Base-by-base conservation (phyloP, 2,329 filamentous ascomycete genomes). In the Colletotrichum simmondsii region DNA sequence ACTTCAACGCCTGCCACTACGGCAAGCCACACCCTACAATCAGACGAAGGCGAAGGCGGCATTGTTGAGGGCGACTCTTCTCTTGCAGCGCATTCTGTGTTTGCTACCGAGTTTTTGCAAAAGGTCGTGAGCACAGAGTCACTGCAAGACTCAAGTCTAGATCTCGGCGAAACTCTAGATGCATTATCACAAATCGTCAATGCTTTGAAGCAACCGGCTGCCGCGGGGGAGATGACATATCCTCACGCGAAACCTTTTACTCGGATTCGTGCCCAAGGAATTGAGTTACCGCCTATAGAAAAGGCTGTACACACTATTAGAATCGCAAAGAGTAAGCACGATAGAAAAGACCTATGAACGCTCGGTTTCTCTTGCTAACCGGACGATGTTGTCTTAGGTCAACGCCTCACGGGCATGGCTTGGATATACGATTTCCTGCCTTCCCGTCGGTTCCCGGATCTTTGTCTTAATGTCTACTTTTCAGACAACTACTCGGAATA, bases 1-100 rank as follows among this genome's bases (percentile, higher is more conserved):
- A 60, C 68, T 30, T 74, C 56, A 7, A 76, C 74, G 26, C 74
- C 61, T 65, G 71, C 70, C 16, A 59, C 76, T 60, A 14, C 69
- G 66, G 58, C 73, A 49, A 30, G 73, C 6, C 64, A 77, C 63
- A 7, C 65, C 46, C 19, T 64, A 0, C 70, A 58, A 54, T 19
- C 73, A 4, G 72, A 78, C n/a, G 60, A 76, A 24, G 74, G 77
- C 16, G 77, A 78, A 5, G 80, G 77, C 10, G 77, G 79, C 4
- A 77, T 83, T 0, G 77, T 87, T 4, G 85, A 87, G 56, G 85
- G 85, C 4, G 83, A 84, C 68, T 85, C 85, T 4, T 87, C 85
- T 1, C 74, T 87, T 19, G 80, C 85, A 5, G 85, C 85, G 2
- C 85, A 87, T 64, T 85, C 85, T 0, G 82, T 80, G 7, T 87